Percentiles rank a stretch among this genome's conserved stretches.
phyloP scores from a whole-genome alignment of 345 rosid species.

The Cardamine resedifolia region DNA sequence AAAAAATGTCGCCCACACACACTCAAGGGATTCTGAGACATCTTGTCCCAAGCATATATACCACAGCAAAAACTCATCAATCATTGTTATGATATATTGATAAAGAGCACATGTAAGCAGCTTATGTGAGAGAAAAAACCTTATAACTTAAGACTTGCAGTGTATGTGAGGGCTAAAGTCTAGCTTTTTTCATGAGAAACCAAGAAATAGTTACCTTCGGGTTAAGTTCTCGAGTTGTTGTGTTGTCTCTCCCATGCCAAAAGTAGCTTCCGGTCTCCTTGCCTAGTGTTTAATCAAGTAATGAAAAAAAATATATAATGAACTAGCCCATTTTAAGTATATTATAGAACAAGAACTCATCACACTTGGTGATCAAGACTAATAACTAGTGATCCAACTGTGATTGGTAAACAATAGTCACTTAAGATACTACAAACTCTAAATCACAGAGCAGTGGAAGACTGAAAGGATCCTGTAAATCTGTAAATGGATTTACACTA shows the following conservation, averaged over 20 bases:
- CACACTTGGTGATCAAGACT: neutral
- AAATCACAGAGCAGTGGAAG: slow-evolving; percentile 7
- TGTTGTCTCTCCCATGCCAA: slow-evolving; percentile 94
- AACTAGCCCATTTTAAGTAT: neutral
- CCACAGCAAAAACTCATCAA: neutral
- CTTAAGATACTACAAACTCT: slow-evolving; percentile 1
- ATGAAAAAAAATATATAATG: neutral
- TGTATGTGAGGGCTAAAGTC: neutral
- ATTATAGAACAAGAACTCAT: slow-evolving; percentile 11
- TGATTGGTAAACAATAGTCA: slow-evolving; percentile 4
- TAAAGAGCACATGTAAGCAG: slow-evolving; percentile 11
- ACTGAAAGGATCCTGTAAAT: neutral
- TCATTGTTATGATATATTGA: neutral
- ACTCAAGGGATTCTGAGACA: neutral
- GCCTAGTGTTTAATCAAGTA: slow-evolving; percentile 46
- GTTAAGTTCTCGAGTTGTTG: slow-evolving; percentile 71
- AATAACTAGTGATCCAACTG: slow-evolving; percentile 14
- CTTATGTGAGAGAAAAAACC: neutral
- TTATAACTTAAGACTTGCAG: neutral
- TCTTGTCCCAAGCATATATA: neutral
- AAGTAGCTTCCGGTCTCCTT: slow-evolving; percentile 72
- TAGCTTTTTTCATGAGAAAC: slow-evolving; percentile 19
- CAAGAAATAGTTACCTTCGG: slow-evolving; percentile 64
- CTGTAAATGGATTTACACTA: slow-evolving; percentile 3
- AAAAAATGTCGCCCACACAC: neutral